A percentile compares a stretch with the other conserved stretches of the same genome.
Conservation (phyloP, 257 asterid genomes). For the Ocimum tenuiflorum region DNA sequence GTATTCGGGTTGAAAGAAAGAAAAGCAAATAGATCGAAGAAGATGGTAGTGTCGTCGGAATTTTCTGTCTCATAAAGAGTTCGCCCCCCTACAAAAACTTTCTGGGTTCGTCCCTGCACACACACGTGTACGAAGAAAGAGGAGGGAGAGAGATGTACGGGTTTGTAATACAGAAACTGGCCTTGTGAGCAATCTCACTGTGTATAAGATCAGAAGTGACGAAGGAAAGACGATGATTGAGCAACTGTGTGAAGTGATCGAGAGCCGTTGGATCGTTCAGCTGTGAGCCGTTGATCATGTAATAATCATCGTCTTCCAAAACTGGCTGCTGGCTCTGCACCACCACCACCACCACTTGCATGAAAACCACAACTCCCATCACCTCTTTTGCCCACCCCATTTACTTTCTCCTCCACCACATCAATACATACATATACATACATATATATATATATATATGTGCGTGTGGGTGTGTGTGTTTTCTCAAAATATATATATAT, state of each 20-base stretch:
- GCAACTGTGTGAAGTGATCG: conserved; percentile 31
- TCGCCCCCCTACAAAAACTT: too few relatives aligned
- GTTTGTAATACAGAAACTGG: conserved; percentile 49
- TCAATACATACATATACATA: not conserved
- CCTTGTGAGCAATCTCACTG: conserved; percentile 38
- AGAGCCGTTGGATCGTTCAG: conserved; percentile 32
- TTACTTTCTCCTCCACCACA: not conserved
- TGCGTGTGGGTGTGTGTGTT: too few relatives aligned
- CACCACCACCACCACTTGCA: conserved; percentile 32
- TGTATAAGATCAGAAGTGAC: conserved; percentile 37
- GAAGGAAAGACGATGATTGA: conserved; percentile 35
- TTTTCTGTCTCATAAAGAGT: too few relatives aligned
- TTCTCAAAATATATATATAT: too few relatives aligned
- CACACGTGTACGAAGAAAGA: not conserved
- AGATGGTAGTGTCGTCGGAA: too few relatives aligned
- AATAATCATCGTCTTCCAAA: conserved; percentile 14
- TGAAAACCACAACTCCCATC: not conserved
- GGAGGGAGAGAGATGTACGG: conserved; percentile 32
- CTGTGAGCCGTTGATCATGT: conserved; percentile 21
- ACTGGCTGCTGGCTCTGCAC: conserved; percentile 42
- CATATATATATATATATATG: not conserved
- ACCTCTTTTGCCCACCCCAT: conserved; percentile 12
- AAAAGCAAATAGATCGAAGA: too few relatives aligned
- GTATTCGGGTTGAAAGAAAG: too few relatives aligned
- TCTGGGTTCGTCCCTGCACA: too few relatives aligned